Evolutionary conservation across 495 filamentous ascomycete species (phyloP).

Genomic region (Penicillium soppii): DNA sequence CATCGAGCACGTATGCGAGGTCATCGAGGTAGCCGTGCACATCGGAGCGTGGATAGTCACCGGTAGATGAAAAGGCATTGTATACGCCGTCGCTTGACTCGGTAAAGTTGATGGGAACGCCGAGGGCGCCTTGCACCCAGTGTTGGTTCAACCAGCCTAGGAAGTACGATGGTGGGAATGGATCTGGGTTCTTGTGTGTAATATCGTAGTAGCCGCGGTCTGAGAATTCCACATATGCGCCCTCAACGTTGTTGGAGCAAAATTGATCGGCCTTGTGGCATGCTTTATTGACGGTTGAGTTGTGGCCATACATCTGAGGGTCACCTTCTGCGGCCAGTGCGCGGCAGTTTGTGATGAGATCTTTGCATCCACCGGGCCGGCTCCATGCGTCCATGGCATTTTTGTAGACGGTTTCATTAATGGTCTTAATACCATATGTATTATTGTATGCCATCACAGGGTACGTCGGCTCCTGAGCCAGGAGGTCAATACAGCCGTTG

Average conservation of each 20-base stretch:
- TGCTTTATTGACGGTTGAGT: conserved; percentile 38
- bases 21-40: conserved; percentile 52
- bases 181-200: conserved; percentile 46
- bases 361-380: conserved; percentile 59
- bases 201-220: conserved; percentile 66
- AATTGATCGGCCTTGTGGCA: conserved; percentile 37
- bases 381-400: conserved; percentile 46
- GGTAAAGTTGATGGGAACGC: conserved; percentile 67
- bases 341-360: conserved; percentile 52
- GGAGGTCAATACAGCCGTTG: conserved; percentile 75
- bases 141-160: conserved; percentile 63
- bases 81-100: conserved; percentile 47
- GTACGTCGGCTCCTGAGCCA: conserved; percentile 67
- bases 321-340: conserved; percentile 38
- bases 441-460: conserved; percentile 70
- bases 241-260: conserved; percentile 42
- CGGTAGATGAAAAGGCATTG: conserved; percentile 49
- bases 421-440: conserved; percentile 67
- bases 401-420: conserved; percentile 56
- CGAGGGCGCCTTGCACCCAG: conserved; percentile 62
- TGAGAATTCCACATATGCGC: conserved; percentile 27
- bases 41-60: conserved; percentile 44
- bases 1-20: conserved; percentile 51
- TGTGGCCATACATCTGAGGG: conserved; percentile 45
- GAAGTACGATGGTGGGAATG: conserved; percentile 63